Evolutionary conservation across 371 early-diverging fungal genomes (phyloP), one percentile per base, ranked within the genome.

Genomic region (Blyttiomyces sp.): DNA sequence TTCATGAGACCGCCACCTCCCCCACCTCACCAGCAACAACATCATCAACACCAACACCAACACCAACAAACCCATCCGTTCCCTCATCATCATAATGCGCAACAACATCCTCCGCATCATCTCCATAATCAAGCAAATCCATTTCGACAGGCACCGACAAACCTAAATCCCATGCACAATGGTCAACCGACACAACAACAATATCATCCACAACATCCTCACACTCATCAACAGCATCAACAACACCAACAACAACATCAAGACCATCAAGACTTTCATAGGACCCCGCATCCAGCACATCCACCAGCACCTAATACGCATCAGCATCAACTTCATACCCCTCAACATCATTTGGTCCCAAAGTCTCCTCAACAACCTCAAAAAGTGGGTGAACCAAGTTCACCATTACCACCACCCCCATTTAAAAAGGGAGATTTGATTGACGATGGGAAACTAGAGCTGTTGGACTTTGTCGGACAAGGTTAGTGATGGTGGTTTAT

Each of bases 401-500:
- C 48, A 23, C 11, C 48, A 11, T 13, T 48, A 4, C 64, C 64
- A 13, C 64, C 59, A 6, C 64, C 64, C 5, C 64, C 64, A 13
- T 64, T 64, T 30, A 45, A 19, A 9, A 46, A 54, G 4, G 64
- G 64, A 58, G 50, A 49, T 43, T 24, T 49, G 1, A 48, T 64
- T 9, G 64, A 64, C 36, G 19, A 33, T 7, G 64, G 52, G 11
- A 49, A 54, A 33, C 57, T 64, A 28, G 52, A 46, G 32, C 58
- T 64, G 17, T 23, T 64, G 21, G 58, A 57, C 54, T 64, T 64
- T 30, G 64, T 64, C 16, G 64, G 64, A 11, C 57, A 64, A 57
- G 64, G 57, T 58, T 30, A 39, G 39, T 11, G 11, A 13, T 39
- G 39, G 39, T 39, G 39, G 13, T n/a, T 13, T n/a, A n/a, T n/a